These are phyloP conservation scores for Tricholoma matsutake DNA, from an alignment of 768 basidiomycete species.

Conservation along the genomic window DNA sequence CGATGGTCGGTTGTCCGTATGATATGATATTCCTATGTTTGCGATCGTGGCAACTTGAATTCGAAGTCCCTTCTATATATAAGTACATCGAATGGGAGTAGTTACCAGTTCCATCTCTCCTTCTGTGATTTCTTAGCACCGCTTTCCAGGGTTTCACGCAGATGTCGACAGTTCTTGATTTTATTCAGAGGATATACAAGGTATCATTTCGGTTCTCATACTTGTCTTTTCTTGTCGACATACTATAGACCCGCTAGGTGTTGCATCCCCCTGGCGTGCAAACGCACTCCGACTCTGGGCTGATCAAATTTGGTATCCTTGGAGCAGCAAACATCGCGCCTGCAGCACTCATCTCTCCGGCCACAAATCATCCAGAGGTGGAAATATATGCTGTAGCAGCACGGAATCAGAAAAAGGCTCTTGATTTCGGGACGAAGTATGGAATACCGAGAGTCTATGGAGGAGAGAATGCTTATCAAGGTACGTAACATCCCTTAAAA, in stretches of 20 bases:
- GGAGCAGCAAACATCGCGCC: slow-evolving; percentile 24
- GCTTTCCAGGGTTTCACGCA: too few relatives aligned
- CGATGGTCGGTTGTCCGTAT: too few relatives aligned
- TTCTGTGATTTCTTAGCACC: too few relatives aligned
- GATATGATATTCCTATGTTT: too few relatives aligned
- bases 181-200: too few relatives aligned
- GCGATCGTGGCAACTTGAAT: too few relatives aligned
- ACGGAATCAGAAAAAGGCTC: slow-evolving; percentile 41
- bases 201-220: too few relatives aligned
- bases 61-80: too few relatives aligned
- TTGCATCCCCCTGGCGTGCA: background rate
- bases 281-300: background rate
- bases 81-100: too few relatives aligned
- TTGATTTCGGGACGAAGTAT: slow-evolving; percentile 49
- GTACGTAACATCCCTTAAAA: slow-evolving; percentile 23
- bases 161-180: too few relatives aligned
- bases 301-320: slow-evolving; percentile 21
- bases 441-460: slow-evolving; percentile 42
- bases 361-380: slow-evolving; percentile 51
- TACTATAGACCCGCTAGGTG: background rate
- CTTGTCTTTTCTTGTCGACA: too few relatives aligned
- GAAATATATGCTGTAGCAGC: slow-evolving; percentile 55
- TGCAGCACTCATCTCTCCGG: slow-evolving; percentile 36
- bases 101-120: too few relatives aligned
- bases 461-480: slow-evolving; percentile 45